Evolutionary conservation across 1,139 yeast genomes (phyloP).

Genomic region (Magnusiomyces tetraspermus): DNA sequence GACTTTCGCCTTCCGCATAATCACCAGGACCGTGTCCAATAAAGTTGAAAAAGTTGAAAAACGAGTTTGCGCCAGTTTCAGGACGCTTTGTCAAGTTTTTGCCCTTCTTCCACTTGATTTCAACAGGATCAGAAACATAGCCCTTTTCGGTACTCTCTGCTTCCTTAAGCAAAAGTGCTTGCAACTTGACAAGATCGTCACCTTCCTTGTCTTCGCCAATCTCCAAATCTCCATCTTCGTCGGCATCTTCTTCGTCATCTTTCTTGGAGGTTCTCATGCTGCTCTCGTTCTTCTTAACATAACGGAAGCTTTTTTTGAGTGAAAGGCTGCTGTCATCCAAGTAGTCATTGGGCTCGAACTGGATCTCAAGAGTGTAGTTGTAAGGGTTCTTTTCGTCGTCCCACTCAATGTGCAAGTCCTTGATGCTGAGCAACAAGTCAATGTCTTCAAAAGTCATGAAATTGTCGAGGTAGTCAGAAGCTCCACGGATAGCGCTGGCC

Average conservation of each 20-base stretch:
- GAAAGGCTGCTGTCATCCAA: slow-evolving; percentile 23
- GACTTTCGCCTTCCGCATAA: slow-evolving; percentile 27
- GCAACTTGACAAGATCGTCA: slow-evolving; percentile 10
- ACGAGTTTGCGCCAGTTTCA: slow-evolving; percentile 25
- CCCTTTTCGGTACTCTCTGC: background rate
- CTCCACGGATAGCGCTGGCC: slow-evolving; percentile 30
- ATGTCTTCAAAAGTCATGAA: slow-evolving; percentile 29
- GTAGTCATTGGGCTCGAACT: slow-evolving; percentile 31
- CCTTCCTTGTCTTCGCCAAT: slow-evolving; percentile 16
- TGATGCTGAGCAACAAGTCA: slow-evolving; percentile 25
- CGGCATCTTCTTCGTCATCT: slow-evolving; percentile 15
- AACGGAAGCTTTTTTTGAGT: slow-evolving; percentile 23
- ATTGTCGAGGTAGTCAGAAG: slow-evolving; percentile 25
- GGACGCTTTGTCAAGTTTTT: slow-evolving; percentile 26
- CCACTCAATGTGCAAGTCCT: slow-evolving; percentile 29
- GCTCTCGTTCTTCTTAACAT: slow-evolving; percentile 7
- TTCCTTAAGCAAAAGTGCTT: background rate
- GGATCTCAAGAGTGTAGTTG: slow-evolving; percentile 28
- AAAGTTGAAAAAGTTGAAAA: slow-evolving; percentile 33
- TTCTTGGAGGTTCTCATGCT: slow-evolving; percentile 5
- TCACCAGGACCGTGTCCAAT: slow-evolving; percentile 31
- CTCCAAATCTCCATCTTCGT: slow-evolving; percentile 19
- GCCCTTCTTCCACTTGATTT: slow-evolving; percentile 32
- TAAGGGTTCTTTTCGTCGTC: slow-evolving; percentile 25
- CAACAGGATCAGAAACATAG: slow-evolving; percentile 25